A percentile compares a stretch with the other conserved stretches of the same genome.
These are phyloP conservation scores for Yamadazyma kanchanaburiensis DNA, from an alignment of 1,139 yeast species.

Conservation along the genomic window DNA sequence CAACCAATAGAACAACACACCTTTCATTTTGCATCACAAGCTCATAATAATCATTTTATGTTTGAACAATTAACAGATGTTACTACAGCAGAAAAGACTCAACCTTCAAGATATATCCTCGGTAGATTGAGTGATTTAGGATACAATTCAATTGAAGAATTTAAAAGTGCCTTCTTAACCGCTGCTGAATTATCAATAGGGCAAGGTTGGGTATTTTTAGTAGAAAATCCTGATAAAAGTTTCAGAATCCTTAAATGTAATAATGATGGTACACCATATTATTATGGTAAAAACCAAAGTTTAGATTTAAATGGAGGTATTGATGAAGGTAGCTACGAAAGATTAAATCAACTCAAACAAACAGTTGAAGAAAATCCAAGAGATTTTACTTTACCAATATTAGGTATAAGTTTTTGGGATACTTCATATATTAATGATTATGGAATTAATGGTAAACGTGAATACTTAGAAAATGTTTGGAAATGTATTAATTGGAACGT, in stretches of 20 bases:
- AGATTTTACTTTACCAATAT: constrained; percentile 75
- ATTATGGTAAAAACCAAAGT: constrained; percentile 69
- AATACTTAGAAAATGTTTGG: constrained; percentile 75
- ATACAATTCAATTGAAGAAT: constrained; percentile 45
- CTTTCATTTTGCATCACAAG: constrained; percentile 87
- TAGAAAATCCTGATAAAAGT: constrained; percentile 68
- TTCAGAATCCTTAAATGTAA: constrained; percentile 63
- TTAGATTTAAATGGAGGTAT: constrained; percentile 75
- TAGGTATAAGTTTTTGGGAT: constrained; percentile 86
- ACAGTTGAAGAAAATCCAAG: constrained; percentile 42
- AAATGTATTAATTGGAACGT: constrained; percentile 85
- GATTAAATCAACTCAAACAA: constrained; percentile 44
- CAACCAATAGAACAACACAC: constrained; percentile 66
- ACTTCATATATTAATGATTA: constrained; percentile 79
- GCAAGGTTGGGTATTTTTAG: constrained; percentile 88
- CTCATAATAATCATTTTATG: constrained; percentile 89
- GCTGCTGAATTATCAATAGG: constrained; percentile 57
- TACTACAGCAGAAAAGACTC: constrained; percentile 29
- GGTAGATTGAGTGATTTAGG: constrained; percentile 40
- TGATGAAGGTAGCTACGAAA: constrained; percentile 48
- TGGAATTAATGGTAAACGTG: constrained; percentile 73
- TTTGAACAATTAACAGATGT: constrained; percentile 59
- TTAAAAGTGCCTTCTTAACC: constrained; percentile 49
- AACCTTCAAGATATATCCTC: constrained; percentile 48
- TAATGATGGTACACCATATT: constrained; percentile 91